Base-by-base conservation (phyloP, 495 filamentous ascomycete species). In the Aspergillus haitiensis region DNA sequence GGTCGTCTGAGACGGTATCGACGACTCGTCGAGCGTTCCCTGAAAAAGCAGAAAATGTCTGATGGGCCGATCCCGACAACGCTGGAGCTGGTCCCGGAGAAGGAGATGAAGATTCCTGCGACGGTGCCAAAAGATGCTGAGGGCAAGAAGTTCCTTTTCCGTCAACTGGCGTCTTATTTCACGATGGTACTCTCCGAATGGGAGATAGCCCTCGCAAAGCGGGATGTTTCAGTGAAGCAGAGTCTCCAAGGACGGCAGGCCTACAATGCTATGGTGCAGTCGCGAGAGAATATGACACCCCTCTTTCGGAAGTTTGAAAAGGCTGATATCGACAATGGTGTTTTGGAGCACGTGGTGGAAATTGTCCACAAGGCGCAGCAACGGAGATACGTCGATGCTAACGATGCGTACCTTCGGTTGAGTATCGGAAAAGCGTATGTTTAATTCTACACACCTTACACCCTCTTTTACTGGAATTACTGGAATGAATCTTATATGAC, bases 391-490 rank as follows among this genome's bases (percentile, higher is more conserved):
- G 95, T 98, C 37, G 91, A 96, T 74, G 94, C 94, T 18, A 98
- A 97, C 67, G 93, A 98, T 70, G 91, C 91, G 1, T 98, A 98
- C 70, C 73, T 98, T 51, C 80, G 90, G 36, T 74, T 98, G 57
- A 96, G 91, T 73, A 98, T 98, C 71, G 94, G 94, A 55, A 98
- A 98, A 81, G 95, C 94, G 73, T 84, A 75, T 40, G 81, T 78
- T 16, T 7, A n/a, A 21, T 16, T 9, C 27, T 47, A 27, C 56
- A 27, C 3, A 27, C 11, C 32, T 36, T 45, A 31, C 11, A 39
- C 9, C 13, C 34, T 35, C 9, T n/a, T n/a, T n/a, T n/a, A n/a
- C n/a, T n/a, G n/a, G n/a, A n/a, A n/a, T n/a, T n/a, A n/a, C n/a
- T n/a, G n/a, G n/a, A 13, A 27, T 49, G 39, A 39, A 12, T 52